Evolutionary conservation across 192 early-diverging fungal genomes (phyloP).

Genomic region (Irineochytrium annulatum): DNA sequence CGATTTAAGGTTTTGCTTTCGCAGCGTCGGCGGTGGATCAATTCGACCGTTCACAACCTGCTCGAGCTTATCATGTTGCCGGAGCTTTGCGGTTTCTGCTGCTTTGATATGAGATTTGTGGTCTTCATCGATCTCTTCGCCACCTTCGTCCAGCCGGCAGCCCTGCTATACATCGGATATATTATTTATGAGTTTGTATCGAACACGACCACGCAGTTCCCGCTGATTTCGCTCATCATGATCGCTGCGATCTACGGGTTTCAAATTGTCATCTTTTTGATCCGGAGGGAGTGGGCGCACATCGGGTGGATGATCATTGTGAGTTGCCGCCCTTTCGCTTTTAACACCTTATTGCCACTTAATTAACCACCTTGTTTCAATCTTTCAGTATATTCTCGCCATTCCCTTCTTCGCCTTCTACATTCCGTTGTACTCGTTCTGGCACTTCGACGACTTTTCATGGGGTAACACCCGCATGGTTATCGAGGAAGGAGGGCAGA

Average conservation of each 20-base stretch:
- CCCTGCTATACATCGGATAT: constrained; percentile 56
- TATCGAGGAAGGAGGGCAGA: constrained; percentile 73
- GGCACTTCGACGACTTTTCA: constrained; percentile 98
- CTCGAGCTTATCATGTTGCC: constrained; percentile 80
- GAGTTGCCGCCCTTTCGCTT: constrained; percentile 24
- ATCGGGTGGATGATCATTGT: constrained; percentile 86
- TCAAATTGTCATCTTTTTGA: constrained; percentile 77
- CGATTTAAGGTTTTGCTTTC: constrained; percentile 84
- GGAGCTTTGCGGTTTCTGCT: constrained; percentile 93
- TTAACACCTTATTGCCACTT: constrained; percentile 8
- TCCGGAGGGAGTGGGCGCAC: constrained; percentile 61
- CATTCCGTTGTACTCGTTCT: constrained; percentile 93
- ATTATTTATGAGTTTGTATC: constrained; percentile 69
- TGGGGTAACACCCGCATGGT: constrained; percentile 98
- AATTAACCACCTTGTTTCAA: constrained; percentile 10
- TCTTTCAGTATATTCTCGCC: constrained; percentile 71
- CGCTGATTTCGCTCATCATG: constrained; percentile 74
- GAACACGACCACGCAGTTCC: constrained; percentile 46
- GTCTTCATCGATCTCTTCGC: constrained; percentile 90
- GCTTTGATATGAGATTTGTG: constrained; percentile 96
- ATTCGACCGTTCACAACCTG: constrained; percentile 96
- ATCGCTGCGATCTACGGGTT: constrained; percentile 83
- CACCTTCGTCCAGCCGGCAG: constrained; percentile 70
- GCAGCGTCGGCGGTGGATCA: constrained; percentile 97
- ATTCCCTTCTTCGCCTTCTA: constrained; percentile 90